Conservation (phyloP, 306 rosid species). For the Cicer bijugum region DNA sequence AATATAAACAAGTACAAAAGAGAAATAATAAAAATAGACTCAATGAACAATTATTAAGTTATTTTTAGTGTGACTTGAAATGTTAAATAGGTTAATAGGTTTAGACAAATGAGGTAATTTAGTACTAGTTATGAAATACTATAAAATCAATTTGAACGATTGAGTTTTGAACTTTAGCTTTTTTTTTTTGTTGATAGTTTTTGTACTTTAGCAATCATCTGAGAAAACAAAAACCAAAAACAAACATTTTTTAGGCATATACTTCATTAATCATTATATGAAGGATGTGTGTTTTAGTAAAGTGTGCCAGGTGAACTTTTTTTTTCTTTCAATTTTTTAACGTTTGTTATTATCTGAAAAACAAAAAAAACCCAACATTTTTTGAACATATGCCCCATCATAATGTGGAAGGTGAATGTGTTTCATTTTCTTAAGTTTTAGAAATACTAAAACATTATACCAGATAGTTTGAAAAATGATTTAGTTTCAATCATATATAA, state of each 20-base stretch:
- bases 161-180: neutral
- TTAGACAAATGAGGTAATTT: neutral
- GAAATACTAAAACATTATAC: neutral
- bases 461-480: neutral
- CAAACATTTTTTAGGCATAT: neutral
- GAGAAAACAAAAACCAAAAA: neutral
- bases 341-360: too few relatives aligned
- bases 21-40: neutral
- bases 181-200: conserved; percentile 6
- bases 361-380: too few relatives aligned
- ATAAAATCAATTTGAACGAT: neutral
- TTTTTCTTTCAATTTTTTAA: neutral
- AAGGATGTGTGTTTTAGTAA: neutral
- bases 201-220: neutral
- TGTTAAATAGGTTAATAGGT: neutral
- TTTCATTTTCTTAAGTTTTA: too few relatives aligned
- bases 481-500: neutral
- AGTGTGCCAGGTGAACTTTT: neutral
- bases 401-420: too few relatives aligned
- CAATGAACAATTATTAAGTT: neutral
- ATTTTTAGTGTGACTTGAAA: neutral
- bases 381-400: too few relatives aligned
- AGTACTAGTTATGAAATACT: neutral
- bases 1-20: neutral
- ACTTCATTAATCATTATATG: neutral